Conservation (phyloP, 2,329 filamentous ascomycete genomes). For the Amesomyces nigricolor region DNA sequence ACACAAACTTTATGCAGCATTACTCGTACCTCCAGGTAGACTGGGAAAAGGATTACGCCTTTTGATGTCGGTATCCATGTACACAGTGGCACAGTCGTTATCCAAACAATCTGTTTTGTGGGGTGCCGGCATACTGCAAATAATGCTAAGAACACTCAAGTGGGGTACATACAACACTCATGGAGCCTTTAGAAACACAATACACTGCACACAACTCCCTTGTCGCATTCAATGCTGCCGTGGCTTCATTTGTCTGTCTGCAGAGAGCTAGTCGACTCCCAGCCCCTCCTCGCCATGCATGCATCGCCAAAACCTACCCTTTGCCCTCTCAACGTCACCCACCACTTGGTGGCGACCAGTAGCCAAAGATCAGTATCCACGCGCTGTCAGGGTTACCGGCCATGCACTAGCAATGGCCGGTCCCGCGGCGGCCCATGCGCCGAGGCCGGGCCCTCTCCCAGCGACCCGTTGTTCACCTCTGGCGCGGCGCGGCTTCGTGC, state of each 20-base stretch:
- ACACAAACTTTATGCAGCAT: no score
- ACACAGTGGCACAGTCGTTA: no score
- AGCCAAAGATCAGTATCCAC: constrained; percentile 21
- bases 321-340: constrained; percentile 11
- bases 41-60: no score
- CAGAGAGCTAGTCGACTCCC: constrained; percentile 10
- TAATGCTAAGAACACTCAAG: no score
- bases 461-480: constrained; percentile 3
- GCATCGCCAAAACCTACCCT: constrained; percentile 4
- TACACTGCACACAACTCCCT: no score
- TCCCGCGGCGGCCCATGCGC: constrained; percentile 14
- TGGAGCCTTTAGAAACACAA: neutral
- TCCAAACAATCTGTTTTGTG: no score
- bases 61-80: no score
- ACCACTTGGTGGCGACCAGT: constrained; percentile 29
- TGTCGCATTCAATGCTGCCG: constrained; percentile 9
- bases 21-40: no score
- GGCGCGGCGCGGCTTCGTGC: constrained; percentile 16
- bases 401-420: constrained; percentile 31
- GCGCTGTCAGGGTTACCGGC: constrained; percentile 11
- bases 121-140: no score
- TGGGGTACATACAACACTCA: no score
- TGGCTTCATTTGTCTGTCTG: constrained; percentile 17
- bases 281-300: neutral
- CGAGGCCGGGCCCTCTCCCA: constrained; percentile 7